phyloP scores from a whole-genome alignment of 805 yeast species.

The Yarrowia sp. region DNA sequence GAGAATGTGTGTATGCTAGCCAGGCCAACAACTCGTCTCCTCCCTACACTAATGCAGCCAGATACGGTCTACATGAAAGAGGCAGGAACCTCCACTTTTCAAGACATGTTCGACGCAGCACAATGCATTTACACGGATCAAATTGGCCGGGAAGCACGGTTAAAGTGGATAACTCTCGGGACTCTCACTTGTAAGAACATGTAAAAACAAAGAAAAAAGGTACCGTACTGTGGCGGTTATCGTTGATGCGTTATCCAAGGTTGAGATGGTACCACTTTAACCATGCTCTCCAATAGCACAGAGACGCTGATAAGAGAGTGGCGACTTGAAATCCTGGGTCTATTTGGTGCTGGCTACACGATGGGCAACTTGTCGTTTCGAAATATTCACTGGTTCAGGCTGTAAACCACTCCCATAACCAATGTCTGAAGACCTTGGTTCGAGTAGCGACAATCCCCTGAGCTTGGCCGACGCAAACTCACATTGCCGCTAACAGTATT shows the following conservation, averaged over 20 bases:
- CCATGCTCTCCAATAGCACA: not conserved
- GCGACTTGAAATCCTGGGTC: not conserved
- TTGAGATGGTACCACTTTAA: not conserved
- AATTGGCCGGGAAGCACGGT: slow-evolving; percentile 10
- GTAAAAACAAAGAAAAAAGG: not conserved
- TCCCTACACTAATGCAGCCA: not conserved
- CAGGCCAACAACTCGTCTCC: too few species aligned
- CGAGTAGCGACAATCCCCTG: not conserved
- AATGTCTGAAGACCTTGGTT: too few species aligned
- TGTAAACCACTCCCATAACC: too few species aligned
- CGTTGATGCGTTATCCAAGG: slow-evolving; percentile 6
- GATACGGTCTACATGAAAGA: not conserved
- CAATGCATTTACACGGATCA: not conserved
- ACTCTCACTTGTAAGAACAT: not conserved
- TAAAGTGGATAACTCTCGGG: not conserved
- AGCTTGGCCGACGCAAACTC: slow-evolving; percentile 22
- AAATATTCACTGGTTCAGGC: too few species aligned
- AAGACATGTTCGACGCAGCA: slow-evolving; percentile 1
- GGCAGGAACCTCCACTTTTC: slow-evolving; percentile 13
- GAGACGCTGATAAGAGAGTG: not conserved
- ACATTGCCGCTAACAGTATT: slow-evolving; percentile 6
- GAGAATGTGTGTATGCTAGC: too few species aligned
- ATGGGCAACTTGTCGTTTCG: not conserved
- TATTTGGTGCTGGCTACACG: not conserved
- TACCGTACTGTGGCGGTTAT: not conserved